phyloP scores from a whole-genome alignment of 2,329 filamentous ascomycete species.

The Endoconidiophora polonica region DNA sequence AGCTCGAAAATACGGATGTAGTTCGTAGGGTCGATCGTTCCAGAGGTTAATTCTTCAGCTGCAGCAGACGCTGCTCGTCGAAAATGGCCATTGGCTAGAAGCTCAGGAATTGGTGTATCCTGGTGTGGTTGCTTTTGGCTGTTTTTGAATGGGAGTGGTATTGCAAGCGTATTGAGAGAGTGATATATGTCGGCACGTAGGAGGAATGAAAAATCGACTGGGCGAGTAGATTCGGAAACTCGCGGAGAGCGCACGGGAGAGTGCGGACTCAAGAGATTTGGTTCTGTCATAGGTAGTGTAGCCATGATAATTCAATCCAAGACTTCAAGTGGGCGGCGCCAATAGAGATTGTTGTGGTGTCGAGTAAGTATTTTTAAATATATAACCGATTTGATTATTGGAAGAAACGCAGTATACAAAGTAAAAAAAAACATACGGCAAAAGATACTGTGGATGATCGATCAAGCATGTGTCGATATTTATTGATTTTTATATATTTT shows the following conservation, averaged over 20 bases:
- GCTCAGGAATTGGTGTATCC: constrained; percentile 46
- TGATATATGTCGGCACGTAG: constrained; percentile 72
- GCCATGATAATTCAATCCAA: constrained; percentile 13
- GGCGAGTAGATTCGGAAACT: constrained; percentile 15
- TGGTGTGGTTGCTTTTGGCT: constrained; percentile 46
- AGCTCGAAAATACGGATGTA: constrained; percentile 54
- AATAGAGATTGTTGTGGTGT: not conserved
- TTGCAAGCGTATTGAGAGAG: constrained; percentile 47
- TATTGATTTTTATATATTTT: no score
- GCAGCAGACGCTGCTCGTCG: constrained; percentile 58
- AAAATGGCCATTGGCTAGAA: constrained; percentile 62
- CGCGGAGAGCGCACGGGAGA: constrained; percentile 17
- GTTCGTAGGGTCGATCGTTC: constrained; percentile 37
- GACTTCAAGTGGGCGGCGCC: not conserved
- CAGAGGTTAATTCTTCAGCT: constrained; percentile 40
- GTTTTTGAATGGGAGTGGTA: constrained; percentile 51
- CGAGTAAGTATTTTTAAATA: not conserved
- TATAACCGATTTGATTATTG: not conserved
- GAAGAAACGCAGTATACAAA: not conserved
- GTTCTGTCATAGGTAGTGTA: constrained; percentile 11
- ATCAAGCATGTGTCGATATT: no score
- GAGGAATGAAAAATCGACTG: constrained; percentile 64
- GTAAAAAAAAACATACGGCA: not conserved
- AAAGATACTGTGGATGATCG: not conserved
- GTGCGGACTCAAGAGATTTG: constrained; percentile 9